phyloP scores from a whole-genome alignment of 2,329 filamentous ascomycete genomes.

The Botryosphaeria agaves region DNA sequence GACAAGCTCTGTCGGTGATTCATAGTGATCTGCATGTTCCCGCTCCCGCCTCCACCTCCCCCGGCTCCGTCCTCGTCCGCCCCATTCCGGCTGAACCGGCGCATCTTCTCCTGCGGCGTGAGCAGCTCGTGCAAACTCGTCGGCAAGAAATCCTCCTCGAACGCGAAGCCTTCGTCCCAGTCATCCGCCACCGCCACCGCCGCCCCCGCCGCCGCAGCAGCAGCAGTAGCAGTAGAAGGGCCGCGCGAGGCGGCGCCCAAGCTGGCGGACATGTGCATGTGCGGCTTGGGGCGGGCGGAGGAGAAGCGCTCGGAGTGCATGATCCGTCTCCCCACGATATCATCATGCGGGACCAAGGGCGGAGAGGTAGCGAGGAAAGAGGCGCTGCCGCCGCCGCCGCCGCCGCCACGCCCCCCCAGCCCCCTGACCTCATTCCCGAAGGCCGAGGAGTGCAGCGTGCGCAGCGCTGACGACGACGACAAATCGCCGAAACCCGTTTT shows the following conservation, averaged over 20 bases:
- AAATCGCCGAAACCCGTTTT: conserved; percentile 3
- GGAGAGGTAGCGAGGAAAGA: conserved; percentile 42
- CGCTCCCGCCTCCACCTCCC: conserved; percentile 6
- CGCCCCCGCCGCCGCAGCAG: no score
- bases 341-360: conserved; percentile 47
- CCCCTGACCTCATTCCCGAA: conserved; percentile 43
- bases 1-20: conserved; percentile 29
- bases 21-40: no score
- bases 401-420: conserved; percentile 15
- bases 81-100: conserved; percentile 40
- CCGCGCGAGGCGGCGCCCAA: conserved; percentile 30
- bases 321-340: conserved; percentile 44
- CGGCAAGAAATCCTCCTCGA: conserved; percentile 82
- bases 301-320: conserved; percentile 48
- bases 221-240: no score
- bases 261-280: conserved; percentile 44
- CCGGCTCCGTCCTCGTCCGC: conserved; percentile 33
- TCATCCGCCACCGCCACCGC: conserved; percentile 34
- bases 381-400: conserved; percentile 16
- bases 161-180: conserved; percentile 50
- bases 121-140: conserved; percentile 46
- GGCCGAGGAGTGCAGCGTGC: conserved; percentile 45
- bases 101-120: conserved; percentile 41
- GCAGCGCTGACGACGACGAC: conserved; percentile 20
- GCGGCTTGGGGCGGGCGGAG: conserved; percentile 32